A percentile compares a stretch with the other conserved stretches of the same genome.
Conservation (phyloP, 2,329 filamentous ascomycete species). For the Exutisphaerella laricina region DNA sequence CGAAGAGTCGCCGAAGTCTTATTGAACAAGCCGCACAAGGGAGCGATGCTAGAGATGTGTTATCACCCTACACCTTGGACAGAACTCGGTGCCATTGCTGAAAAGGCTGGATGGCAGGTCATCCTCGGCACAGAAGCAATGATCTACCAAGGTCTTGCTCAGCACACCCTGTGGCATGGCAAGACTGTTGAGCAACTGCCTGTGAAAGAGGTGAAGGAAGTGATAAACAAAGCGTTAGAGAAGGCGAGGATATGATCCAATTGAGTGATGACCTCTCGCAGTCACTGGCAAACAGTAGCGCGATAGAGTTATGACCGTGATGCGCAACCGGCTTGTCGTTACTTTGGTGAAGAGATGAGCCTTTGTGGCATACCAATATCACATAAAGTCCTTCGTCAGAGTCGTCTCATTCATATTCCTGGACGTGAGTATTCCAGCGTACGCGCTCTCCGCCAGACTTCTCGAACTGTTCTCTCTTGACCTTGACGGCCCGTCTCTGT, state of each 20-base stretch:
- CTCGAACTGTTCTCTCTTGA: conserved; percentile 65
- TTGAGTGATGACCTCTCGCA: no score
- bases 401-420: no score
- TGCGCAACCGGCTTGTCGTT: background rate
- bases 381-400: no score
- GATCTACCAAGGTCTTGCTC: conserved; percentile 72
- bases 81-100: conserved; percentile 56
- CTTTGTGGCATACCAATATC: no score
- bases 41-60: conserved; percentile 74
- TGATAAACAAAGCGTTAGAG: conserved; percentile 38
- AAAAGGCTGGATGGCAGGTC: conserved; percentile 62
- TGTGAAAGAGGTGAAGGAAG: conserved; percentile 53
- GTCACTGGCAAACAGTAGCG: no score
- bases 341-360: no score
- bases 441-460: conserved; percentile 66
- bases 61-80: conserved; percentile 71
- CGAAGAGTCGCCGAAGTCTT: conserved; percentile 52
- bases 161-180: conserved; percentile 57
- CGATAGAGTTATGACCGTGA: background rate
- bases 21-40: conserved; percentile 50
- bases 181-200: conserved; percentile 49
- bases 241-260: conserved; percentile 18
- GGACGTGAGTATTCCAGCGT: conserved; percentile 62
- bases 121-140: conserved; percentile 71
- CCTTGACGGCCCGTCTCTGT: conserved; percentile 59